A percentile compares a stretch with the other conserved stretches of the same genome.
Evolutionary conservation across 2,329 filamentous ascomycete species (phyloP).

Genomic region (Cordyceps cicadae): DNA sequence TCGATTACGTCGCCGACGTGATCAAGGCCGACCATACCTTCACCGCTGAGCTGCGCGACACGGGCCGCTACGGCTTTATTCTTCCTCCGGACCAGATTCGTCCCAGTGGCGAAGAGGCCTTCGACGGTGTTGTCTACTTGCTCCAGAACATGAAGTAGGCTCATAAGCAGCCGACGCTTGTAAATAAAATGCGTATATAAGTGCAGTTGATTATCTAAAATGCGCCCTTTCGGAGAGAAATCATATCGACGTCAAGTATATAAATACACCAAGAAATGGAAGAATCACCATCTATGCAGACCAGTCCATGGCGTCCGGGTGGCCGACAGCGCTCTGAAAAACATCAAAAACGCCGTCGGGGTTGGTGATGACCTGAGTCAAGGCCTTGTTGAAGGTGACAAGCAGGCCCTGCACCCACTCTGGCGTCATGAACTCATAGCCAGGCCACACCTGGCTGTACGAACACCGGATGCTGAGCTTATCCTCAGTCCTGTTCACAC

Average conservation of each 20-base stretch:
- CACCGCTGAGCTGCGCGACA: slow-evolving; percentile 30
- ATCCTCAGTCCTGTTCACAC: background rate
- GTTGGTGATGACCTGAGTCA: slow-evolving; percentile 1
- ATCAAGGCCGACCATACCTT: slow-evolving; percentile 33
- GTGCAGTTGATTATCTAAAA: background rate
- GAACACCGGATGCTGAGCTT: slow-evolving; percentile 9
- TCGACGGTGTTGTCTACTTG: slow-evolving; percentile 52
- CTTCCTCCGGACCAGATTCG: slow-evolving; percentile 35
- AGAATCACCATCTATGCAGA: background rate
- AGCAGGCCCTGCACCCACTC: slow-evolving; percentile 11
- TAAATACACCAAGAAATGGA: background rate
- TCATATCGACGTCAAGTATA: background rate
- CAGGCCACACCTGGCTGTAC: slow-evolving; percentile 10
- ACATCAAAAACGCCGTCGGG: slow-evolving; percentile 9
- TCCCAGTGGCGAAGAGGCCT: slow-evolving; percentile 35
- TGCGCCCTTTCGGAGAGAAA: background rate
- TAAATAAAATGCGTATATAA: background rate
- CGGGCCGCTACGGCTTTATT: slow-evolving; percentile 33
- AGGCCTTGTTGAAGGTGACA: slow-evolving; percentile 9
- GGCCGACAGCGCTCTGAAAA: background rate
- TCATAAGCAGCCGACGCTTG: background rate
- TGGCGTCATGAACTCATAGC: slow-evolving; percentile 12
- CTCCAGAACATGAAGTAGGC: slow-evolving; percentile 30
- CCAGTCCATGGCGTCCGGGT: slow-evolving; percentile 2
- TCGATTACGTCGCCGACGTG: slow-evolving; percentile 38